Base-by-base conservation (phyloP, 179 eudicot genomes). In the Gypsophila paniculata region DNA sequence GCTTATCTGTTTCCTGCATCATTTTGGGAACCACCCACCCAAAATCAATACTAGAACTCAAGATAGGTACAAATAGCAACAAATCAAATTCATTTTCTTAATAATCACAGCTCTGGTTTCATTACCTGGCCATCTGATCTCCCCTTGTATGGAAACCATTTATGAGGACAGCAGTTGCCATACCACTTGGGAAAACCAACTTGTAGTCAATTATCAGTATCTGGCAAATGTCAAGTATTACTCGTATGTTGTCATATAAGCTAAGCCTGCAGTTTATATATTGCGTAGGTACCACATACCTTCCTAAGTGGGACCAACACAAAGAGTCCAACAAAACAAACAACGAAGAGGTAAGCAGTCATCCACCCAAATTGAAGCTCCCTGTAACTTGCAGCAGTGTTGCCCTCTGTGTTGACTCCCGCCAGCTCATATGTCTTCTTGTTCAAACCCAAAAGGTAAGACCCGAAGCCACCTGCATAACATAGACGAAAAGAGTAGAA, bases 141-240 rank as follows among this genome's bases (percentile, higher is more conserved):
- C 87, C 93, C 36, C 74, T 79, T 36, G 81, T 69, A 49, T 91
- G 97, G 67, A 91, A 89, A 61, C 92, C 91, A 61, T 91, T 89
- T 23, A 91, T 89, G 25, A 91, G 96, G 71, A 91, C 91, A 22
- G 93, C 95, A 64, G 97, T 89, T 21, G 97, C 96, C 89, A 85
- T 85, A 36, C 97, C 97, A 79, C 82, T 91, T 74, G 97, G 96
- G 71, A 78, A 91, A 36, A 81, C 75, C 84, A 87, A 71, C 17
- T 91, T 84, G 81, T 91, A 91, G 74, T 89, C 97, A 1, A 91
- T 73, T 19, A 91, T 91, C 79, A 90, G 68, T 72, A 88, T 79
- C 92, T 89, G 84, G 84, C 73, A 72, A 5, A 49, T 32, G 8
- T 17, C 52, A 61, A 19, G 17, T 46, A 65, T 61, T 15, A 61